These are phyloP conservation scores for Coemansia sp. DNA, from an alignment of 192 early-diverging fungal genomes.

Conservation along the genomic window DNA sequence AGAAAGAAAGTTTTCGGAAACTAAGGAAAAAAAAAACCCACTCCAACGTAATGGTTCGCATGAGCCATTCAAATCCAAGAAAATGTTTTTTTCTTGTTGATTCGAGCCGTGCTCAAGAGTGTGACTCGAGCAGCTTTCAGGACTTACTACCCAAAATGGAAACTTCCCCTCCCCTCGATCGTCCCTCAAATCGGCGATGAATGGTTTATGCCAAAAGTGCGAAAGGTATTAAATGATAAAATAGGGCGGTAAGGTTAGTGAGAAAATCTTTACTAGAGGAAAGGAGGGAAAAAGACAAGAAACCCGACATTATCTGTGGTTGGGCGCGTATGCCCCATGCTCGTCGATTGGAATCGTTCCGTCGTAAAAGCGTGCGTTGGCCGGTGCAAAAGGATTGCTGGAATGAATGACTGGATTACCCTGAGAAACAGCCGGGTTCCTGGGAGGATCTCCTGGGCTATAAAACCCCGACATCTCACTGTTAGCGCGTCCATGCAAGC, in stretches of 20 bases:
- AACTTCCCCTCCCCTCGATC: neutral
- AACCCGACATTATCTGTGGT: neutral
- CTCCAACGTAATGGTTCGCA: neutral
- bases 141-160: neutral
- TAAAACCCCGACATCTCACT: conserved; percentile 14
- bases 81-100: neutral
- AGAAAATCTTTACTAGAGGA: neutral
- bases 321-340: conserved; percentile 1
- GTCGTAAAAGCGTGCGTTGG: neutral
- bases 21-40: too few relatives aligned
- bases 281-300: neutral
- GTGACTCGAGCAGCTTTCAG: neutral
- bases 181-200: neutral
- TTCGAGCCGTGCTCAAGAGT: neutral
- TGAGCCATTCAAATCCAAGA: neutral
- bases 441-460: conserved; percentile 2
- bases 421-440: neutral
- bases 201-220: neutral
- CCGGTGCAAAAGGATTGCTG: neutral
- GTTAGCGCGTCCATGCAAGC: neutral
- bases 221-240: neutral
- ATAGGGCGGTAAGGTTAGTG: neutral
- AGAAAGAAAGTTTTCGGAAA: conserved; percentile 5
- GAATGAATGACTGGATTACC: neutral
- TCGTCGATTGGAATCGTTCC: neutral